These are phyloP conservation scores for Acaromyces ingoldii DNA, from an alignment of 1,284 basidiomycete genomes.

Conservation along the genomic window DNA sequence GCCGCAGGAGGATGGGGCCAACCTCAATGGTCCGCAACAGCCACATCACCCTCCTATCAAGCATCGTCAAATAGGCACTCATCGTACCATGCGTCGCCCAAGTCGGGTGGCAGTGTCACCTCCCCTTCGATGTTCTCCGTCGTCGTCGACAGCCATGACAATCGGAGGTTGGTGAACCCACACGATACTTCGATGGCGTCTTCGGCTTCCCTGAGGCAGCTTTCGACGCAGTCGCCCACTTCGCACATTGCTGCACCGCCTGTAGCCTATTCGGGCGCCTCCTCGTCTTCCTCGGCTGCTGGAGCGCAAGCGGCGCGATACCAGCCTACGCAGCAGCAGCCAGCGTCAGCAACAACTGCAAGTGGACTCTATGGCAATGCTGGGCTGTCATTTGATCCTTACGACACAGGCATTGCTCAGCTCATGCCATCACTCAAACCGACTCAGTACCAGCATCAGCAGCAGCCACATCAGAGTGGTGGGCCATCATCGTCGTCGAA, in stretches of 20 bases:
- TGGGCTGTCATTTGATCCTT: slow-evolving; percentile 8
- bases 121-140: slow-evolving; percentile 7
- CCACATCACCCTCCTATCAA: not conserved
- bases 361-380: not conserved
- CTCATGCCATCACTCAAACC: slow-evolving; percentile 12
- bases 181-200: not conserved
- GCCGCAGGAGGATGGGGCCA: not conserved
- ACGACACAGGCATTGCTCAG: slow-evolving; percentile 13
- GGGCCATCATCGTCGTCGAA: not conserved
- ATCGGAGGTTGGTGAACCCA: slow-evolving; percentile 2
- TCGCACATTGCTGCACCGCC: slow-evolving; percentile 4
- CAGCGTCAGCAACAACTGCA: not conserved
- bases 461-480: not conserved
- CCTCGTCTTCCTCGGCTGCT: not conserved
- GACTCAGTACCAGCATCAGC: slow-evolving; percentile 9
- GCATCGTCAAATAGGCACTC: not conserved
- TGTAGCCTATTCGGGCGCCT: slow-evolving; percentile 8
- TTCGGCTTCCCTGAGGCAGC: not conserved
- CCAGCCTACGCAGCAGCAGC: not conserved
- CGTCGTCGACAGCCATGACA: slow-evolving; percentile 14
- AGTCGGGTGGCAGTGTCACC: not conserved
- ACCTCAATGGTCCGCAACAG: not conserved
- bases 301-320: not conserved
- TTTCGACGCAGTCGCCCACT: not conserved
- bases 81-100: not conserved